These are phyloP conservation scores for Panicum hallii DNA, from an alignment of 202 grass and related monocot species.

Conservation along the genomic window DNA sequence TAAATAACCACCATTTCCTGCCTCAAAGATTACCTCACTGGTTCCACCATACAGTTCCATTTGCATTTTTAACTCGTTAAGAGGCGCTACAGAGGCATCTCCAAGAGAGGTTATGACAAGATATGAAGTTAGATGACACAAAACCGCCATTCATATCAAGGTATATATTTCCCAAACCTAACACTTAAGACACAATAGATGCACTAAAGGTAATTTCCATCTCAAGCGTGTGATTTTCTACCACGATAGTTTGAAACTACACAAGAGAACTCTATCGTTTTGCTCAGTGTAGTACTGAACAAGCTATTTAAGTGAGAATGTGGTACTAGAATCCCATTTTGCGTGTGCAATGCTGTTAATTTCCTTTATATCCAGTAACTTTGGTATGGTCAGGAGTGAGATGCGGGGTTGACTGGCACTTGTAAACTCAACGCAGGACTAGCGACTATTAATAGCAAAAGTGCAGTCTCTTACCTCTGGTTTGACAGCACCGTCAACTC, in stretches of 20 bases:
- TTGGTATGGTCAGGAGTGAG: not conserved
- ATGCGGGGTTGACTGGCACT: not conserved
- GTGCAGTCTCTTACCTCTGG: slow-evolving; percentile 53
- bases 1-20: not conserved
- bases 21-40: not conserved
- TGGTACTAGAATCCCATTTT: not conserved
- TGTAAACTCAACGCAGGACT: slow-evolving; percentile 23
- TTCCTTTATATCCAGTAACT: not conserved
- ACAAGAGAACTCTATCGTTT: not conserved
- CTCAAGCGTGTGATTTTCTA: not conserved
- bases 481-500: slow-evolving; percentile 40
- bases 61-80: not conserved
- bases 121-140: slow-evolving; percentile 2
- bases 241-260: not conserved
- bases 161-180: not conserved
- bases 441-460: slow-evolving; percentile 43
- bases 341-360: not conserved
- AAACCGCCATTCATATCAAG: not conserved
- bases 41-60: too few relatives aligned
- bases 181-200: not conserved
- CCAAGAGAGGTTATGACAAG: not conserved
- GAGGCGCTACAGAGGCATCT: too few relatives aligned
- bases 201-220: not conserved
- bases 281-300: not conserved
- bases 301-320: not conserved